These are phyloP conservation scores for Pseudozyma flocculosa DNA, from an alignment of 1,284 basidiomycete species.

Conservation along the genomic window DNA sequence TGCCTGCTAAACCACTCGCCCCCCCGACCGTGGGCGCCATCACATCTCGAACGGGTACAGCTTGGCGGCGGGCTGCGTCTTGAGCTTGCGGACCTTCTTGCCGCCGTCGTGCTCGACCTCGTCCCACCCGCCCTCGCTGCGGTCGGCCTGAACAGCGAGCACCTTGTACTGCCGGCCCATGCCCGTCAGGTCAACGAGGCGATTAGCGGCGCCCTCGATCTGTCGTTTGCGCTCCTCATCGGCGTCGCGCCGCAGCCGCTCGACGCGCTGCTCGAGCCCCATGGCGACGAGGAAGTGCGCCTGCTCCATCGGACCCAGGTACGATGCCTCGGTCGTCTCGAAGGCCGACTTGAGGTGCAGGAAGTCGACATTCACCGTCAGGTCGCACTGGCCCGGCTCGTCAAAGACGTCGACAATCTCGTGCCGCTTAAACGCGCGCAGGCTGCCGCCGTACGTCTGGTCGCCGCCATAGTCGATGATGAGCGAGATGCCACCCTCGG, in stretches of 20 bases:
- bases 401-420: conserved; percentile 82
- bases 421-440: conserved; percentile 89
- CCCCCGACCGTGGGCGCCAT: no score
- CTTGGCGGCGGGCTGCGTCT: conserved; percentile 1
- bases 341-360: conserved; percentile 79
- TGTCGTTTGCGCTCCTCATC: conserved; percentile 62
- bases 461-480: conserved; percentile 88
- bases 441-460: conserved; percentile 71
- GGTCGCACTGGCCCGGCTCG: conserved; percentile 80
- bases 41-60: conserved; percentile 59
- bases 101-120: neutral
- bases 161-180: conserved; percentile 67
- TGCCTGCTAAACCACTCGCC: no score
- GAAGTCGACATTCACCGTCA: conserved; percentile 97
- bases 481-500: conserved; percentile 72
- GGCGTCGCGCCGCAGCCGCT: conserved; percentile 63
- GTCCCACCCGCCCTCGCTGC: neutral
- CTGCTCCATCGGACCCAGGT: conserved; percentile 71
- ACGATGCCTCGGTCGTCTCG: conserved; percentile 52
- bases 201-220: conserved; percentile 61
- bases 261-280: conserved; percentile 68
- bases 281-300: conserved; percentile 65
- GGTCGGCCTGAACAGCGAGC: conserved; percentile 59
- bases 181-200: conserved; percentile 63
- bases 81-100: neutral